Percentiles rank a stretch among this genome's conserved stretches.
Evolutionary conservation across 2,329 filamentous ascomycete genomes (phyloP).

Genomic region (Trichoderma atroviride): DNA sequence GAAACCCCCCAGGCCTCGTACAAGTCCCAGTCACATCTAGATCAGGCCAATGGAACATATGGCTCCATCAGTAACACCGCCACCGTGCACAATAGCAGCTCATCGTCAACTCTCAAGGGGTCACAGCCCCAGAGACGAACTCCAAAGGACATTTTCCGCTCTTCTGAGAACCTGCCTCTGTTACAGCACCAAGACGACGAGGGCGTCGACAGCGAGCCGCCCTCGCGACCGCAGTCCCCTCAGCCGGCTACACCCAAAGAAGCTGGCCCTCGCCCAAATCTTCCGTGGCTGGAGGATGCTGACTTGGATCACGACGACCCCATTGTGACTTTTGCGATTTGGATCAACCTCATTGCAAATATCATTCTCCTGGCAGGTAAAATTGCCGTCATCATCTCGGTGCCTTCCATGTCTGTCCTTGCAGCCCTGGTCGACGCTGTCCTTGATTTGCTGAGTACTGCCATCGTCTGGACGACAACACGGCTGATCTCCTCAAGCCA

Average conservation of each 20-base stretch:
- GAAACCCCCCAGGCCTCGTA: conserved; percentile 50
- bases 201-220: conserved; percentile 40
- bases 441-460: conserved; percentile 78
- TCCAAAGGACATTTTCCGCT: conserved; percentile 82
- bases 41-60: conserved; percentile 33
- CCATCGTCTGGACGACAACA: conserved; percentile 79
- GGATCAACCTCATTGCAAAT: conserved; percentile 81
- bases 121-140: conserved; percentile 69
- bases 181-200: conserved; percentile 53
- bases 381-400: conserved; percentile 73
- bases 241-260: conserved; percentile 1
- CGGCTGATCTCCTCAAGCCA: conserved; percentile 66
- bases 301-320: conserved; percentile 70
- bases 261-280: conserved; percentile 53
- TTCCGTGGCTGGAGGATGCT: conserved; percentile 74
- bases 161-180: conserved; percentile 69
- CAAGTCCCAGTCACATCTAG: conserved; percentile 33
- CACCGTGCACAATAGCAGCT: conserved; percentile 37
- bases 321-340: conserved; percentile 85
- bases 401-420: conserved; percentile 79
- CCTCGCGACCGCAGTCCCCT: conserved; percentile 1
- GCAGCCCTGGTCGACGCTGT: conserved; percentile 79
- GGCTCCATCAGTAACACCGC: conserved; percentile 35
- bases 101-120: conserved; percentile 32
- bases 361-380: conserved; percentile 74